Conservation (phyloP, 176 grass and related monocot species). For the barley (Hordeum vulgare) region DNA sequence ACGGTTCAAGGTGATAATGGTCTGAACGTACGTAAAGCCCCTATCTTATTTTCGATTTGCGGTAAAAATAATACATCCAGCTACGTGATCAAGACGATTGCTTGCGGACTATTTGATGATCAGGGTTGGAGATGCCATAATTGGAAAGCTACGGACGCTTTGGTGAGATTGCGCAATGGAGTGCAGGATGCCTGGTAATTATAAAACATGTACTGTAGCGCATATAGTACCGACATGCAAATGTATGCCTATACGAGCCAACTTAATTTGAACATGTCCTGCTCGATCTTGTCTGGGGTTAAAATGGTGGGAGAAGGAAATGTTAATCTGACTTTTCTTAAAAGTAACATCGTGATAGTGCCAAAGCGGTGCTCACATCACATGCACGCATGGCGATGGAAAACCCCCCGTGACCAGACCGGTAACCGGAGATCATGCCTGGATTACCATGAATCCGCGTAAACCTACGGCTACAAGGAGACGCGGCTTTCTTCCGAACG, state of each 20-base stretch:
- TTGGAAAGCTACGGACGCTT: too few relatives aligned
- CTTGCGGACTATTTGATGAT: too few relatives aligned
- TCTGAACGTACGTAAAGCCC: too few relatives aligned
- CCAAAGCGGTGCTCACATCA: not conserved
- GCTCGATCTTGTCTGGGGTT: not conserved
- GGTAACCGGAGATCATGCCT: too few relatives aligned
- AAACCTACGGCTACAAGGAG: not conserved
- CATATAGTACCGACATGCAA: not conserved
- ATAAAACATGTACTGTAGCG: not conserved
- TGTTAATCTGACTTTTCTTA: not conserved
- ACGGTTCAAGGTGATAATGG: too few relatives aligned
- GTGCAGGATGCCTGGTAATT: not conserved
- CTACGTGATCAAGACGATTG: too few relatives aligned
- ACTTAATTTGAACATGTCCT: not conserved
- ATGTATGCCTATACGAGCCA: not conserved
- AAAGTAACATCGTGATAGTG: not conserved
- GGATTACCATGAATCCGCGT: slow-evolving; percentile 3
- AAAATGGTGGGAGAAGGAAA: not conserved
- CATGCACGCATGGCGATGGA: not conserved
- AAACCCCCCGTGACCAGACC: too few relatives aligned
- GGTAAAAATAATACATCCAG: too few relatives aligned
- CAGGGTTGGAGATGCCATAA: too few relatives aligned
- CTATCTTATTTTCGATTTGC: too few relatives aligned
- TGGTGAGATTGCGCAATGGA: not conserved
- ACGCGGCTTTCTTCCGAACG: not conserved